Evolutionary conservation across 2,329 filamentous ascomycete genomes (phyloP), one percentile per base, ranked within the genome.

Genomic region (Talaromyces verruculosus): DNA sequence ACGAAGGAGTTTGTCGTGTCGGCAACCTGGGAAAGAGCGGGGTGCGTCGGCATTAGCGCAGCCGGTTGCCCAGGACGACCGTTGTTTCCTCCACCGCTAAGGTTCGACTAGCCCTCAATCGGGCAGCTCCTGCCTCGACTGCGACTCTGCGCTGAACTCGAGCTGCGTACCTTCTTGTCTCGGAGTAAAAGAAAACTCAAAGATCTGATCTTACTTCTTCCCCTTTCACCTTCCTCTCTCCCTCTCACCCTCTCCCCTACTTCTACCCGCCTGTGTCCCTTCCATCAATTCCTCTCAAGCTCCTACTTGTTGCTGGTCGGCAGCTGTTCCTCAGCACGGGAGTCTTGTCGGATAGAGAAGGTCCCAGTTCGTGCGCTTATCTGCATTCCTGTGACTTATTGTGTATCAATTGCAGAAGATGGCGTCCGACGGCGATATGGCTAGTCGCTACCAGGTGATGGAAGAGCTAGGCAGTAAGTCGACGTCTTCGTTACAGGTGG

Each of bases 401-500:
- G 62, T 59, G 19, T 19, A 41, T 39, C 57, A 53, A 55, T 53
- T 30, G 45, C 57, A 69, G 74, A 75, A 67, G 67, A 80, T 80
- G 78, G 76, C 74, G 64, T 79, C 78, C 65, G 79, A 80, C 66
- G 55, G 61, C 61, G 61, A 63, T 28, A 89, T 96, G 83, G 91
- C 93, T 73, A 89, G 89, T 75, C 90, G 91, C 76, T 99, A 97
- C 80, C 91, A 97, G 81, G 91, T 98, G 77, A 86, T 98, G 74
- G 94, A 98, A 84, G 95, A 98, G 83, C 85, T 98, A 74, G 94
- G 94, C 75, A 93, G 93, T 96, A 83, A 39, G 35, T 33, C 28
- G 13, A 37, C 30, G n/a, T 47, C 25, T 37, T 19, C 17, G 13
- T n/a, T 8, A 43, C 11, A 2, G 22, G 33, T 2, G 15, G 53